These are phyloP conservation scores for Aureobasidium mangrovei DNA, from an alignment of 2,329 filamentous ascomycete species.

Conservation along the genomic window DNA sequence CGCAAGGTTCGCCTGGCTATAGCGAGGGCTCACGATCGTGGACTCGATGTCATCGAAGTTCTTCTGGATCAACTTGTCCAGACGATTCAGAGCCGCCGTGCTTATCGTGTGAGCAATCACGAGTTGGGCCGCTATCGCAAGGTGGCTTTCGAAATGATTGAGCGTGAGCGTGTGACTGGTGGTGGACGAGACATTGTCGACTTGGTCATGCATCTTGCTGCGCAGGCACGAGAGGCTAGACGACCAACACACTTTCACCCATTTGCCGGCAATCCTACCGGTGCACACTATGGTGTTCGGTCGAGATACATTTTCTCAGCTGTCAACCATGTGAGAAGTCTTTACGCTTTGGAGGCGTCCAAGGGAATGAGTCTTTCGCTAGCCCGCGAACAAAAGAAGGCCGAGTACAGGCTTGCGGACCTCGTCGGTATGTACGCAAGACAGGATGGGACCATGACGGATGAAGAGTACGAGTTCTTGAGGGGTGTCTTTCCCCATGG, in stretches of 20 bases:
- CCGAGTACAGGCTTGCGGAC: neutral
- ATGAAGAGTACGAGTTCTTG: neutral
- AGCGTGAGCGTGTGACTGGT: neutral
- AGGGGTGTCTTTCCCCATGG: neutral
- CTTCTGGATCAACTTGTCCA: conserved; percentile 1
- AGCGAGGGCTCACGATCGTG: neutral
- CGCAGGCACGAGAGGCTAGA: neutral
- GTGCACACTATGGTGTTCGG: neutral
- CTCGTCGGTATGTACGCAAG: neutral
- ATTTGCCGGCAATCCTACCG: neutral
- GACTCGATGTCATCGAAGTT: neutral
- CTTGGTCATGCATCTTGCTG: neutral
- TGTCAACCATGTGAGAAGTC: neutral
- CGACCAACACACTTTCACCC: neutral
- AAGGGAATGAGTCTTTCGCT: neutral
- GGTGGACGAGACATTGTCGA: conserved; percentile 4
- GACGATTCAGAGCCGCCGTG: neutral
- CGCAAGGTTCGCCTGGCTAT: neutral
- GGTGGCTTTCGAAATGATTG: neutral
- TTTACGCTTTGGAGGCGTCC: neutral
- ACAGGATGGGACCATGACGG: neutral
- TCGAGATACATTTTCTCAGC: neutral
- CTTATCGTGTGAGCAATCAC: neutral
- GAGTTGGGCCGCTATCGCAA: neutral
- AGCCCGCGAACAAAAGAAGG: neutral